Evolutionary conservation across 306 rosid genomes (phyloP).

Genomic region (Rosa persica): DNA sequence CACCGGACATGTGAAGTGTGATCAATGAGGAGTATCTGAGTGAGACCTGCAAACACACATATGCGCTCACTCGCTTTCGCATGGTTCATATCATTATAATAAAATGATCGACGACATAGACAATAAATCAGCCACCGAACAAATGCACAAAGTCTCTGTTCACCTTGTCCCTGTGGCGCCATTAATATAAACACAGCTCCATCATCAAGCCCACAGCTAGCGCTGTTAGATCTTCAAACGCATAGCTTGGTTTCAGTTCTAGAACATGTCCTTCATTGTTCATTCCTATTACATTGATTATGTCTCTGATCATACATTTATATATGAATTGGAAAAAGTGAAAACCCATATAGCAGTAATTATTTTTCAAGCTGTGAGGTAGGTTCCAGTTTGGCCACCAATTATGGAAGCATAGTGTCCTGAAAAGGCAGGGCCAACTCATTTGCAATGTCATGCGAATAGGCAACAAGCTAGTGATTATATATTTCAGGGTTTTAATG

Average conservation of each 20-base stretch:
- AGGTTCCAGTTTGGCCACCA: background rate
- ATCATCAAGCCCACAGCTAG: background rate
- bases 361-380: background rate
- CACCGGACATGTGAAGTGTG: conserved; percentile 5
- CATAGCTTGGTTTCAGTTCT: background rate
- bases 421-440: conserved; percentile 14
- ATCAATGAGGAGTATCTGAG: conserved; percentile 12
- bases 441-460: conserved; percentile 15
- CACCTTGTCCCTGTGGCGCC: background rate
- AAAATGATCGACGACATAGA: background rate
- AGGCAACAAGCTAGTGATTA: conserved; percentile 11
- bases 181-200: background rate
- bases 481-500: background rate
- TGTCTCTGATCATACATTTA: background rate
- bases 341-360: conserved; percentile 1
- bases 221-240: background rate
- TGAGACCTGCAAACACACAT: background rate
- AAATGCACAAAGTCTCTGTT: background rate
- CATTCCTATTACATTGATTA: background rate
- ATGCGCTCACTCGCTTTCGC: background rate
- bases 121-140: conserved; percentile 5
- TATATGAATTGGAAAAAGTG: background rate
- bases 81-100: conserved; percentile 3
- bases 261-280: background rate
- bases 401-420: conserved; percentile 14